Evolutionary conservation across 2,329 filamentous ascomycete species (phyloP), one percentile per base, ranked within the genome.

Genomic region (Trichoderma sp.): DNA sequence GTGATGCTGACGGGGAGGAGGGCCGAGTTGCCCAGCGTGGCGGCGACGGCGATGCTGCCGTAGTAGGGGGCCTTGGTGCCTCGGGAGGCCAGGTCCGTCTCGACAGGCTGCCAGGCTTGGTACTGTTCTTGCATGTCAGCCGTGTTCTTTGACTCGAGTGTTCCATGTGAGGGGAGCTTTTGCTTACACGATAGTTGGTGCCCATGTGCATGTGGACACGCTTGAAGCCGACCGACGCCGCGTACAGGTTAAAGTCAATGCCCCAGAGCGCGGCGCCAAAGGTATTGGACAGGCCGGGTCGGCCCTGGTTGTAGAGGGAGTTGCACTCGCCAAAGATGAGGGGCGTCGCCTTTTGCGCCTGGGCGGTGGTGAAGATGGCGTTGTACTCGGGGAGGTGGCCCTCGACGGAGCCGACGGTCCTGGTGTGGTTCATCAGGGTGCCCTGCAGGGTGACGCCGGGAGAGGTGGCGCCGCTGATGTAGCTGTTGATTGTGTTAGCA

Each of bases 231-330:
- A 80, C 80, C 0, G 82, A 77, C 1, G 86, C 87, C 61, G 80
- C 80, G 71, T 83, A 85, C 6, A 89, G 77, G 68, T 83, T 83
- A 76, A 88, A 89, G 74, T 89, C 86, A 14, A 88, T 71, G 26
- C 79, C 84, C 87, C 86, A 89, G 19, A 89, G 82, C 10, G 86
- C 85, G 10, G 86, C 87, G 43, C 87, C 87, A 72, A 89, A 90
- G 0, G 84, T 80, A 75, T 89, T 87, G 45, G 85, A 88, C 19
- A 89, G 77, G 0, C 86, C 86, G 0, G 86, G 83, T 6, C 80
- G 79, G 63, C 86, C 87, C 75, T 89, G 78, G 72, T 85, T 84
- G 74, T 84, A 88, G 10, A 89, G 80, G 7, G 83, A 86, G 74
- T 89, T 89, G 57, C 81, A 80, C 76, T 89, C 85, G 67, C 85